Base-by-base conservation (phyloP, 169 alveolate species). In the Plasmodium vivax region DNA sequence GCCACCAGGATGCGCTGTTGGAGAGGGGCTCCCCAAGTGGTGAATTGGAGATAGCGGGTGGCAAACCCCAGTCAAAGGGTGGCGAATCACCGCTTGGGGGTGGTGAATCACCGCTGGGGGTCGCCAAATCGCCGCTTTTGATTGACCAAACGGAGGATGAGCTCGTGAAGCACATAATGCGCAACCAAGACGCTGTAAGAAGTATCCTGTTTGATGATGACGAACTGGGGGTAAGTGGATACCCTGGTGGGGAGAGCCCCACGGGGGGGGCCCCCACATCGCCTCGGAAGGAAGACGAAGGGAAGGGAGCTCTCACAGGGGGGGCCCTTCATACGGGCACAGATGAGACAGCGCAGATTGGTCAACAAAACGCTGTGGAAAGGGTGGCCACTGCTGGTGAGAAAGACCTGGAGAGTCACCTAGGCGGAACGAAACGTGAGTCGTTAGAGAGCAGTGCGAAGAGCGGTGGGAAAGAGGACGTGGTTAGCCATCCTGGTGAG, bases 131-230 rank as follows among this genome's bases (percentile, higher is more conserved):
- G n/a, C n/a, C n/a, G n/a, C n/a, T n/a, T n/a, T n/a, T n/a, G n/a
- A n/a, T n/a, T n/a, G 77, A 68, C 0, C 6, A 68, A 68, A n/a
- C 14, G 2, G 23, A 51, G 7, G 16, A 68, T 68, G 77, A 68
- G 6, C 43, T 68, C 14, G 77, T 68, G 77, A 68, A 68, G 77
- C n/a, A 68, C 27, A 68, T 68, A 68, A 19, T 84, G 3, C 62
- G 30, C 14, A 84, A 84, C 71, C 58, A 84, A 43, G 58, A 27
- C 10, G 62, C n/a, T 71, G 83, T 68, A 6, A 84, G 32, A 14
- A 41, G 75, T 41, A 84, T 71, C 41, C 34, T 84, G 34, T 84
- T 71, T 68, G 45, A 68, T 36, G 92, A 84, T 10, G 27, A 41
- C 1, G 74, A 43, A 43, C 2, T 38, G 16, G 34, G 16, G 58